A percentile compares a stretch with the other conserved stretches of the same genome.
Evolutionary conservation across 768 basidiomycete genomes (phyloP).

Genomic region (Cystofilobasidium macerans): DNA sequence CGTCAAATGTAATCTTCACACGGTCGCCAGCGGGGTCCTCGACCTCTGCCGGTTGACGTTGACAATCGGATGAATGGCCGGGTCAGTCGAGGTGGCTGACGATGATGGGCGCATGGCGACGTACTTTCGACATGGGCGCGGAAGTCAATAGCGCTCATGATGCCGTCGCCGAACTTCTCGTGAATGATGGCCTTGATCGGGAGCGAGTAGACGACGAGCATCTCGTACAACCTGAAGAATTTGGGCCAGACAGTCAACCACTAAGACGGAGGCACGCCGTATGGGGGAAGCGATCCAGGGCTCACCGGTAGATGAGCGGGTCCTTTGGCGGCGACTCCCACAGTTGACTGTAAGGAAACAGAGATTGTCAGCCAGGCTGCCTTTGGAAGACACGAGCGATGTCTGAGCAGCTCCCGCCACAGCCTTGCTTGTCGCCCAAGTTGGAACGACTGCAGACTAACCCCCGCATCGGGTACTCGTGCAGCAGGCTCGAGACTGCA

Average conservation of each 20-base stretch:
- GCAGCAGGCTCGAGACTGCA: constrained; percentile 44
- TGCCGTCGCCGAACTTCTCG: constrained; percentile 62
- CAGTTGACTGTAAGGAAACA: neutral
- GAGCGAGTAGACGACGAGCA: neutral
- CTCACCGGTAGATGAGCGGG: constrained; percentile 5
- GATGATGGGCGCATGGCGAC: constrained; percentile 34
- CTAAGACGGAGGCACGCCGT: too few relatives aligned
- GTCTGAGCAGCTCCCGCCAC: too few relatives aligned
- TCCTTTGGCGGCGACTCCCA: neutral
- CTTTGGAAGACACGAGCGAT: constrained; percentile 39
- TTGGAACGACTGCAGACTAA: too few relatives aligned
- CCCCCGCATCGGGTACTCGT: constrained; percentile 65
- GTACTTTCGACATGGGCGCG: constrained; percentile 57
- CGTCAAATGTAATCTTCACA: constrained; percentile 62
- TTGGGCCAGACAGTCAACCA: constrained; percentile 32
- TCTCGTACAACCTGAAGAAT: constrained; percentile 44
- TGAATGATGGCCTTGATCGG: constrained; percentile 5
- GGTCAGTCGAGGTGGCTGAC: neutral
- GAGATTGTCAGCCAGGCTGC: neutral
- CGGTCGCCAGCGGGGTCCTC: constrained; percentile 53
- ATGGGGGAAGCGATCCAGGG: too few relatives aligned
- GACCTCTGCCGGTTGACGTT: constrained; percentile 37
- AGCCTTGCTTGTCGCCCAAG: too few relatives aligned
- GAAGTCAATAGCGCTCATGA: constrained; percentile 84
- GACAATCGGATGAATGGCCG: too few relatives aligned